These are phyloP conservation scores for Trametes cubensis DNA, from an alignment of 768 basidiomycete species.

Conservation along the genomic window DNA sequence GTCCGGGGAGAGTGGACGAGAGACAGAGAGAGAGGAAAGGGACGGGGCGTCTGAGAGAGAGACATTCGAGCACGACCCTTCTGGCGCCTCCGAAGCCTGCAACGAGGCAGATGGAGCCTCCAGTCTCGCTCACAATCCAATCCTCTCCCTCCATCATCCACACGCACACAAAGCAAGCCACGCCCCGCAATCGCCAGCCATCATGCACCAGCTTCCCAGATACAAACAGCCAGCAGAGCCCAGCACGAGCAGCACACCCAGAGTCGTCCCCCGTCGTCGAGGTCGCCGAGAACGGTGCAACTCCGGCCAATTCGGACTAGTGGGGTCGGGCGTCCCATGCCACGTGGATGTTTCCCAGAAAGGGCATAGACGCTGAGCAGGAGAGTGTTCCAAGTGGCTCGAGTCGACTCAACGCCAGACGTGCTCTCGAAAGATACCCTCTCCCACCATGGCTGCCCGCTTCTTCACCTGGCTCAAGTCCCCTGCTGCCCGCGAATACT, in stretches of 20 bases:
- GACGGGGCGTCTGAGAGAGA: constrained; percentile 5
- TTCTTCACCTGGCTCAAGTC: constrained; percentile 91
- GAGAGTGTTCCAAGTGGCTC: not conserved
- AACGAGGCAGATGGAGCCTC: constrained; percentile 29
- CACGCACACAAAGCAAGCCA: not conserved
- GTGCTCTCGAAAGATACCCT: constrained; percentile 9
- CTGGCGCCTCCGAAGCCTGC: constrained; percentile 34
- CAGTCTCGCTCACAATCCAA: constrained; percentile 13
- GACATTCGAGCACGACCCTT: constrained; percentile 13
- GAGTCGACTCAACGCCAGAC: not conserved
- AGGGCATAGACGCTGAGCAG: not conserved
- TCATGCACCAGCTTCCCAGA: not conserved
- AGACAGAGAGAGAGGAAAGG: not conserved
- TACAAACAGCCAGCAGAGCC: not conserved
- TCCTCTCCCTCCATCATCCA: constrained; percentile 11
- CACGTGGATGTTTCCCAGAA: not conserved
- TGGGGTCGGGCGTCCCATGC: not conserved
- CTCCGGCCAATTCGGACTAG: not conserved
- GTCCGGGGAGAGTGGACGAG: not conserved
- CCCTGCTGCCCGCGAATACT: constrained; percentile 90
- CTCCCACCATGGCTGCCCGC: constrained; percentile 70
- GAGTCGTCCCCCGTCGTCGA: not conserved
- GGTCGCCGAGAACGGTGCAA: not conserved
- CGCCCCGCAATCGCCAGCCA: not conserved
- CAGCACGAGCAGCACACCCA: not conserved